A percentile compares a stretch with the other conserved stretches of the same genome.
Conservation (phyloP, 1,139 yeast species). For the Yamadazyma sp. region DNA sequence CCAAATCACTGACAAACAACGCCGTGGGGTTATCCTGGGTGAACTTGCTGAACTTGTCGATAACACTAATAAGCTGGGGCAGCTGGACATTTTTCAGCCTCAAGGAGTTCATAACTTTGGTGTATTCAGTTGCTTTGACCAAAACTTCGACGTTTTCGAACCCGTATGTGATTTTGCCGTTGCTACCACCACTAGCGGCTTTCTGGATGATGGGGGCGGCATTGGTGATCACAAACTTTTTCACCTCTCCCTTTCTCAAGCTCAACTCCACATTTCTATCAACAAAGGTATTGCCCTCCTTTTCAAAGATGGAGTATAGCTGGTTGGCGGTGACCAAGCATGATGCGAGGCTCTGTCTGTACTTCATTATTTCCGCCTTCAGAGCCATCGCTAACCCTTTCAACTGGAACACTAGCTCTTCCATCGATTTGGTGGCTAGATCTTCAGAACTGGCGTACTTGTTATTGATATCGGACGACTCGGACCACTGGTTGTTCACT, state of each 20-base stretch:
- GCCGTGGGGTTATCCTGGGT: constrained; percentile 29
- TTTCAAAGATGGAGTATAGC: constrained; percentile 40
- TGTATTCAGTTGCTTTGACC: constrained; percentile 24
- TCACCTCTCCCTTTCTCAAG: constrained; percentile 32
- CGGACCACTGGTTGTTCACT: constrained; percentile 41
- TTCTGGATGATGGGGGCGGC: constrained; percentile 43
- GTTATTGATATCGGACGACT: constrained; percentile 27
- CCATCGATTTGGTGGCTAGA: constrained; percentile 18
- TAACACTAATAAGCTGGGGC: constrained; percentile 4
- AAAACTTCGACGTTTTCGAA: constrained; percentile 46
- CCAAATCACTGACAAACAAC: constrained; percentile 26
- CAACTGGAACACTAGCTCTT: constrained; percentile 34
- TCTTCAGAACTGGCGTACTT: constrained; percentile 21
- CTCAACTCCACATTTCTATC: constrained; percentile 39
- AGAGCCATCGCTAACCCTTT: constrained; percentile 32
- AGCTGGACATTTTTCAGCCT: constrained; percentile 1
- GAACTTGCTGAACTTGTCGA: constrained; percentile 26
- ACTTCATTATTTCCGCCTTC: constrained; percentile 41
- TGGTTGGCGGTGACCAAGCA: constrained; percentile 42
- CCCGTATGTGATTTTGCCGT: constrained; percentile 44
- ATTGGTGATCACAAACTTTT: constrained; percentile 44
- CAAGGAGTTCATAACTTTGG: constrained; percentile 12
- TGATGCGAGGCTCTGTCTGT: constrained; percentile 32
- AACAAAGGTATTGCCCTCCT: constrained; percentile 45
- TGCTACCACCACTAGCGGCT: constrained; percentile 8